Base-by-base conservation (phyloP, 257 asterid genomes). In the Cinchona pubescens region DNA sequence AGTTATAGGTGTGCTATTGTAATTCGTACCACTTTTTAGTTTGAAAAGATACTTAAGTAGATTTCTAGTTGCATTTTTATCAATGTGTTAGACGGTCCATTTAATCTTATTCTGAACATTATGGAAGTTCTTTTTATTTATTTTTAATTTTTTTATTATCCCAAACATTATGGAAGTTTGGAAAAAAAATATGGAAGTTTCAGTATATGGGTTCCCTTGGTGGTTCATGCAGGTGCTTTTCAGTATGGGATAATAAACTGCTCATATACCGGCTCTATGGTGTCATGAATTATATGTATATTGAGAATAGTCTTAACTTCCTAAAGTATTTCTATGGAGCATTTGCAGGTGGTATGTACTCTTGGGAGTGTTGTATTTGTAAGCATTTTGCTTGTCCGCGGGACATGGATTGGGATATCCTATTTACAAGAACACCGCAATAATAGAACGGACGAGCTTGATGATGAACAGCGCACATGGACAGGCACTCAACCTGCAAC, bases 301-400 rank as follows among this genome's bases (percentile, higher is more conserved):
- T 23, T 18, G 23, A 55, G 61, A 23, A 53, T 43, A 75, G 37
- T 48, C 19, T 75, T 46, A 21, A 29, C 40, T 42, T 62, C 38
- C 46, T 11, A 38, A 37, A n/a, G 19, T 4, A 9, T 71, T n/a
- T 72, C 48, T 59, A 23, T 29, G 45, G 59, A 59, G 40, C 53
- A 23, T 78, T 35, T 72, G 72, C 90, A 92, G 99, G 97, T 94
- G 53, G 84, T 94, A 76, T 94, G 99, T 86, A 88, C 96, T 45
- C 95, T 94, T n/a, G 97, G 98, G 60, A 92, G 91, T 67, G 95
- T 89, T 60, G 88, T 92, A 68, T 94, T 92, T 71, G 77, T 76
- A 48, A 90, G 97, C 83, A 92, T 92, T 38, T 82, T 94, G 81
- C 84, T 94, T 16, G 81, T 90, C 78, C 96, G 97, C 0, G 96